Evolutionary conservation across 805 yeast species (phyloP), one percentile per base, ranked within the genome.

Genomic region (Yamadazyma phyllophila): DNA sequence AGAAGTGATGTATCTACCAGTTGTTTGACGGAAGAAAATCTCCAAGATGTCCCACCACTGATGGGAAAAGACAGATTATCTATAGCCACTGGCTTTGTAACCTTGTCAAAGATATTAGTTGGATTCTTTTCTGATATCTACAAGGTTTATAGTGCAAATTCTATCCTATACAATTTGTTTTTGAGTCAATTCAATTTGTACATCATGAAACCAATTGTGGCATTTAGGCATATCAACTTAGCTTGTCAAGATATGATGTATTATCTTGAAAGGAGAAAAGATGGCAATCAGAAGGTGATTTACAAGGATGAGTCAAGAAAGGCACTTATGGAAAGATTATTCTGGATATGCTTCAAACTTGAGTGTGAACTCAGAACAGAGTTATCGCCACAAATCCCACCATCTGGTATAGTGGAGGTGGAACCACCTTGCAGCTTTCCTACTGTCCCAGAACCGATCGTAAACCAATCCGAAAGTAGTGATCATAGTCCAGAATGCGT

Each of bases 361-460:
- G 73, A 68, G 47, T 64, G 68, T 44, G 73, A 68, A 48, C 49
- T 67, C 46, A 49, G 65, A 35, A 56, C 53, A 4, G 73, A 68
- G 46, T 51, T 67, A 15, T 62, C 67, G 13, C 73, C 73, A 1
- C 56, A 51, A 47, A 67, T 64, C 2, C 60, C 65, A 0, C 36
- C 53, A 9, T 64, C 69, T 2, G 67, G 70, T 1, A 66, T 68
- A n/a, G 58, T 65, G 2, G 49, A 56, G 13, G 53, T 61, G 2
- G 46, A 50, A 7, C 69, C 72, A 1, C 70, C 72, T 2, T 53
- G 62, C 27, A 53, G 57, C 14, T 67, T 68, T 41, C 67, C 71
- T 14, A 55, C 53, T 11, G 53, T 65, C 11, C 67, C 71, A 3
- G 60, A 58, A 5, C 59, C 61, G 4, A 31, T 59, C 1, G 33